Evolutionary conservation across 1,284 basidiomycete genomes (phyloP).

Genomic region (Ceratobasidium sp.): DNA sequence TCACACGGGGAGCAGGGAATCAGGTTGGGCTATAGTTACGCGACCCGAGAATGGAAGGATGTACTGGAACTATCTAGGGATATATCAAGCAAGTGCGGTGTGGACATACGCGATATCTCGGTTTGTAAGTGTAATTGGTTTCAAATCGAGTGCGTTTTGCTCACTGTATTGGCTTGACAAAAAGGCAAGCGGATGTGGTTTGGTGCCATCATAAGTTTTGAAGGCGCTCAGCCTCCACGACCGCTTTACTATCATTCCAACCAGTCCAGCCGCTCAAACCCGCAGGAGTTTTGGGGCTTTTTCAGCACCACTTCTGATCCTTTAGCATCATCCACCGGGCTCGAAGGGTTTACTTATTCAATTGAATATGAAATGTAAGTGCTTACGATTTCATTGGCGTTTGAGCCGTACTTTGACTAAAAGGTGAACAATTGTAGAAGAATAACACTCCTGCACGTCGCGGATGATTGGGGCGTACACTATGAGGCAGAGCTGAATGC

Average conservation of each 20-base stretch:
- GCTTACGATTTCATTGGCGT: not conserved
- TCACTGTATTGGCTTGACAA: too few relatives aligned
- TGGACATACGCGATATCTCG: too few relatives aligned
- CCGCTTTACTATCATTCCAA: not conserved
- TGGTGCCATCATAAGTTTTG: too few relatives aligned
- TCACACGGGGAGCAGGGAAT: too few relatives aligned
- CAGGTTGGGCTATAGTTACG: too few relatives aligned
- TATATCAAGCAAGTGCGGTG: too few relatives aligned
- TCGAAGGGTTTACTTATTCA: not conserved
- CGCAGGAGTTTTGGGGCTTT: slow-evolving; percentile 8
- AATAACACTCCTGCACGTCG: not conserved
- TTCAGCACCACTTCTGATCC: slow-evolving; percentile 13
- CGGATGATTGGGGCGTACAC: not conserved
- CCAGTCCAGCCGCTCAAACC: not conserved
- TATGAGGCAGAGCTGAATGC: not conserved
- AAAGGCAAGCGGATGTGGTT: too few relatives aligned
- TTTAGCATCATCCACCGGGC: not conserved
- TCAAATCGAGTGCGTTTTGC: too few relatives aligned
- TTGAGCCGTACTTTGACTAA: not conserved
- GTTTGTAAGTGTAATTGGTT: too few relatives aligned
- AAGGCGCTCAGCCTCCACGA: too few relatives aligned
- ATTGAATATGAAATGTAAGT: not conserved
- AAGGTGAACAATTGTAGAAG: not conserved
- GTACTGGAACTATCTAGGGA: too few relatives aligned
- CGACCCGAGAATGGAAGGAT: too few relatives aligned